phyloP scores from a whole-genome alignment of 1,284 basidiomycete species.

The Naganishia liquefaciens region DNA sequence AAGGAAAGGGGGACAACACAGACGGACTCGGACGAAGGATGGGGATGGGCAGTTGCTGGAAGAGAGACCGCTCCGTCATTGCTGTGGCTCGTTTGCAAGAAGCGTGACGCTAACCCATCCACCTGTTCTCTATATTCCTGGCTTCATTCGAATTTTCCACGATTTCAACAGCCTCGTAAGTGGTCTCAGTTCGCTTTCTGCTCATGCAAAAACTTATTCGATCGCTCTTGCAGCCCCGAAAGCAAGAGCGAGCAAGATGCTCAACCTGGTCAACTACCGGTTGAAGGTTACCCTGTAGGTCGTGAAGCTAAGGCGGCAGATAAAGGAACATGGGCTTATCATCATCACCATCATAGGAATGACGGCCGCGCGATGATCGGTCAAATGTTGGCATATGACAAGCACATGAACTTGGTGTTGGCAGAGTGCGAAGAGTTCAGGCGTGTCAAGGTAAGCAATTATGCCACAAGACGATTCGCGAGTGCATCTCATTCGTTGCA shows the following conservation, averaged over 20 bases:
- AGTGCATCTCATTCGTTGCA: neutral
- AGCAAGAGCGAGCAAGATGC: conserved; percentile 97
- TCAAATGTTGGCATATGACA: conserved; percentile 99
- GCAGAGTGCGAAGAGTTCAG: conserved; percentile 97
- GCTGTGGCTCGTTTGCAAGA: too few relatives aligned
- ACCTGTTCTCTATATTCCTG: neutral
- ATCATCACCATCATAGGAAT: conserved; percentile 58
- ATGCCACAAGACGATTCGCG: neutral
- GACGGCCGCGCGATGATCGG: conserved; percentile 94
- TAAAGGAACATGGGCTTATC: neutral
- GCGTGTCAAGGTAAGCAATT: conserved; percentile 62
- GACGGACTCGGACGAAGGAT: too few relatives aligned
- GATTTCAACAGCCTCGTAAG: conserved; percentile 31
- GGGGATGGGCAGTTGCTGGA: too few relatives aligned
- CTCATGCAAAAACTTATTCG: neutral
- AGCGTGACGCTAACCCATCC: too few relatives aligned
- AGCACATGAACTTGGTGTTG: conserved; percentile 98
- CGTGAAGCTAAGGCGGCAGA: neutral
- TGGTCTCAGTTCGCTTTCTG: neutral
- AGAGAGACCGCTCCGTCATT: too few relatives aligned
- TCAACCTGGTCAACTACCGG: conserved; percentile 95
- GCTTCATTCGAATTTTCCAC: neutral
- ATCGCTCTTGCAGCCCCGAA: conserved; percentile 62
- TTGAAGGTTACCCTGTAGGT: conserved; percentile 85
- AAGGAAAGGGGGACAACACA: too few relatives aligned